Evolutionary conservation across 176 grass and related monocot genomes (phyloP).

Genomic region (Aegilops sharonensis): DNA sequence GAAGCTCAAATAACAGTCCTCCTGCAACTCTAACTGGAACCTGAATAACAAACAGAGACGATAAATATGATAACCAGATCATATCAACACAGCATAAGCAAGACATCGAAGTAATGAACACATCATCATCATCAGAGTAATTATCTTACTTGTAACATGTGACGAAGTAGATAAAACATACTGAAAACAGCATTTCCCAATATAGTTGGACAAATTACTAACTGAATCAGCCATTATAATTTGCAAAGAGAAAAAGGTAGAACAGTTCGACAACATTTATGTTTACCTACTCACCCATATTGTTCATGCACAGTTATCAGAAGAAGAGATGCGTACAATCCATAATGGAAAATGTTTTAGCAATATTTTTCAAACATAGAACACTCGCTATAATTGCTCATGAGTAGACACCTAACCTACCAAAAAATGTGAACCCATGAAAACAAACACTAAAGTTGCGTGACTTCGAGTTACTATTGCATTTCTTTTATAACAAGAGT

Average conservation of each 20-base stretch:
- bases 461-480: neutral
- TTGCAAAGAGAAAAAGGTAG: neutral
- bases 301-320: neutral
- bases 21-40: slow-evolving; percentile 94
- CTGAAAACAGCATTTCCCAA: neutral
- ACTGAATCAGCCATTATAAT: neutral
- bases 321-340: neutral
- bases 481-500: neutral
- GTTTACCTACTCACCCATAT: slow-evolving; percentile 1
- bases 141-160: neutral
- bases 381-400: neutral
- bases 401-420: neutral
- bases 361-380: neutral
- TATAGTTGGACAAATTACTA: slow-evolving; percentile 10
- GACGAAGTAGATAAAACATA: neutral
- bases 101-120: slow-evolving; percentile 2
- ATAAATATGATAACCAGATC: slow-evolving; percentile 35
- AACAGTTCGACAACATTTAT: neutral
- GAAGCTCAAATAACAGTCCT: slow-evolving; percentile 92
- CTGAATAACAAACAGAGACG: slow-evolving; percentile 63
- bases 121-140: neutral
- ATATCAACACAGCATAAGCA: slow-evolving; percentile 18
- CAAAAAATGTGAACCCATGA: neutral
- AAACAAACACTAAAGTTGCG: neutral
- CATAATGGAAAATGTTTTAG: neutral